Evolutionary conservation across 306 rosid species (phyloP), one percentile per base, ranked within the genome.

Genomic region (Vigna unguiculata): DNA sequence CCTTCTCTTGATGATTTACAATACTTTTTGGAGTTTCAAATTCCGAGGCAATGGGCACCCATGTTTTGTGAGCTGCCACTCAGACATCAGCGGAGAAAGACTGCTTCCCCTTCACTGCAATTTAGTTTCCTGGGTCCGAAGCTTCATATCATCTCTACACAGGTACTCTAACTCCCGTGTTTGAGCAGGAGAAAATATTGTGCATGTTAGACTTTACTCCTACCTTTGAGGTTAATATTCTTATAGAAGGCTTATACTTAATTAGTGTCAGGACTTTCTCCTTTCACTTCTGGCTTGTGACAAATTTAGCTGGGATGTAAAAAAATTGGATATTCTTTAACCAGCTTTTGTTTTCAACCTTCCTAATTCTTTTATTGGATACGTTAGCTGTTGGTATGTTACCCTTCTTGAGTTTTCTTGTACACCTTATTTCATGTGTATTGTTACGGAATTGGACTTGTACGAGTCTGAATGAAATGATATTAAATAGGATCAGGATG

Each of bases 41-140:
- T 95, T 88, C 97, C 98, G 22, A 86, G 91, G 85, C 98, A 95
- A 83, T 95, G 98, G 98, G 98, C 93, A 13, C 98, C 98, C 60
- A 90, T 92, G 92, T 95, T 92, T 79, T 86, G 96, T 13, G 97
- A 95, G 83, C 88, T 95, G 63, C 97, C 98, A 61, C 96, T 95
- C 57, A 82, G 97, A 79, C 97, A 89, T 88, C 96, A 86, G 70
- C 71, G 77, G 72, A 95, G 54, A 81, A 86, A 79, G 83, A 72
- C 85, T 14, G 69, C 86, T 57, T 89, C 95, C 80, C 89, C 91
- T 78, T 69, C 91, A 74, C 81, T 92, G 66, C 97, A 89, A 84
- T 90, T 92, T 86, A 79, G 84, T 86, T 92, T 92, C 83, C 25
- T 95, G 85, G 87, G 98, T 72, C 90, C 96, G 25, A 88, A 87